phyloP scores from a whole-genome alignment of 2,329 filamentous ascomycete genomes.

The Pseudogymnoascus sp. region DNA sequence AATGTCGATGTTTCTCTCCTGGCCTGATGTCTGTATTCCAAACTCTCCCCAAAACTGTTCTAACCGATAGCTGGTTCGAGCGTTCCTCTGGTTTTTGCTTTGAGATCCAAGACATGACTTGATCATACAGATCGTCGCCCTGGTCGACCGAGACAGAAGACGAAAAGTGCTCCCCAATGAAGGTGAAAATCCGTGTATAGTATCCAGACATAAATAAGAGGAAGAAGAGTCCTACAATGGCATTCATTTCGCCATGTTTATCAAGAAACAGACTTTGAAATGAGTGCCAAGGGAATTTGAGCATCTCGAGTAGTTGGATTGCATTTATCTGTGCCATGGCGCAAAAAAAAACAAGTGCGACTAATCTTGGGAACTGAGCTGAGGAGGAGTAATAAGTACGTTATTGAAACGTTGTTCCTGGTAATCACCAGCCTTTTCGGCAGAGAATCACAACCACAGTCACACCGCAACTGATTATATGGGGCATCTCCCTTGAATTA shows the following conservation, averaged over 20 bases:
- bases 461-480: background rate
- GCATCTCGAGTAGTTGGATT: background rate
- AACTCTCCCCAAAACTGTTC: background rate
- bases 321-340: background rate
- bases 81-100: background rate
- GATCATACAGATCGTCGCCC: slow-evolving; percentile 42
- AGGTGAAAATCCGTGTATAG: background rate
- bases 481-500: background rate
- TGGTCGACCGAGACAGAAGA: slow-evolving; percentile 57
- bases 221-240: background rate
- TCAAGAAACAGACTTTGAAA: background rate
- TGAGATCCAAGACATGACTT: slow-evolving; percentile 35
- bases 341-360: background rate
- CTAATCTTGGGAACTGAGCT: background rate
- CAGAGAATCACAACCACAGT: background rate
- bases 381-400: background rate
- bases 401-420: background rate
- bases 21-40: background rate
- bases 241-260: background rate
- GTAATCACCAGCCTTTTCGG: background rate
- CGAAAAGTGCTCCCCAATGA: slow-evolving; percentile 14
- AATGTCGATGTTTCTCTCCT: background rate
- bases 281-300: background rate
- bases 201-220: background rate
- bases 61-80: background rate